A percentile compares a stretch with the other conserved stretches of the same genome.
Evolutionary conservation across 306 rosid genomes (phyloP).

Genomic region (Fagus crenata): DNA sequence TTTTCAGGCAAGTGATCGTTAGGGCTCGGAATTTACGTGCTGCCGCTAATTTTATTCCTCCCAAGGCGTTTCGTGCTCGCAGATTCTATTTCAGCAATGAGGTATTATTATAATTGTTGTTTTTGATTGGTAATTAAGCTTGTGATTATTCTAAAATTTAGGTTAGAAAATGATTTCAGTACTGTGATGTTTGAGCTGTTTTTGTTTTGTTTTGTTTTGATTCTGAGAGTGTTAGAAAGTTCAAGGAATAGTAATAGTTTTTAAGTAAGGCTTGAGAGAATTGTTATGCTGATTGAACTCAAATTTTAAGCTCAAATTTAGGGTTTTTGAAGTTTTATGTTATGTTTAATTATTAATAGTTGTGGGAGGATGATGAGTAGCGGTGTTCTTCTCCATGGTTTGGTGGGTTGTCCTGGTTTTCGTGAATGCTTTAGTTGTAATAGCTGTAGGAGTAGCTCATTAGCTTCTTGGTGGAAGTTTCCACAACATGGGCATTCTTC

Average conservation of each 20-base stretch:
- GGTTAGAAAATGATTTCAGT: not conserved
- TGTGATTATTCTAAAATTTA: not conserved
- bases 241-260: not conserved
- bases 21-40: constrained; percentile 94
- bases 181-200: constrained; percentile 6
- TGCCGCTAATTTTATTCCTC: constrained; percentile 82
- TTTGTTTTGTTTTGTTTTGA: not conserved
- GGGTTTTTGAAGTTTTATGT: not conserved
- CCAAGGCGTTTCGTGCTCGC: constrained; percentile 85
- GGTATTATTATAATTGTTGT: constrained; percentile 39
- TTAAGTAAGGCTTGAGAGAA: not conserved
- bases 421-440: not conserved
- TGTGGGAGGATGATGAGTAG: too few species aligned
- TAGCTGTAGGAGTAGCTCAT: too few species aligned
- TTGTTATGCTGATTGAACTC: not conserved
- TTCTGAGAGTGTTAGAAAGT: not conserved
- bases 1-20: constrained; percentile 77
- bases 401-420: not conserved
- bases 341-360: too few species aligned
- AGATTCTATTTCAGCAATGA: constrained; percentile 75
- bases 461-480: too few species aligned
- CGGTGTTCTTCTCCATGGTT: not conserved
- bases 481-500: too few species aligned
- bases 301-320: too few species aligned
- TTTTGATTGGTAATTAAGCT: not conserved